A percentile compares a stretch with the other conserved stretches of the same genome.
These are phyloP conservation scores for Leishmania major DNA, from an alignment of 208 protist species.

Conservation along the genomic window DNA sequence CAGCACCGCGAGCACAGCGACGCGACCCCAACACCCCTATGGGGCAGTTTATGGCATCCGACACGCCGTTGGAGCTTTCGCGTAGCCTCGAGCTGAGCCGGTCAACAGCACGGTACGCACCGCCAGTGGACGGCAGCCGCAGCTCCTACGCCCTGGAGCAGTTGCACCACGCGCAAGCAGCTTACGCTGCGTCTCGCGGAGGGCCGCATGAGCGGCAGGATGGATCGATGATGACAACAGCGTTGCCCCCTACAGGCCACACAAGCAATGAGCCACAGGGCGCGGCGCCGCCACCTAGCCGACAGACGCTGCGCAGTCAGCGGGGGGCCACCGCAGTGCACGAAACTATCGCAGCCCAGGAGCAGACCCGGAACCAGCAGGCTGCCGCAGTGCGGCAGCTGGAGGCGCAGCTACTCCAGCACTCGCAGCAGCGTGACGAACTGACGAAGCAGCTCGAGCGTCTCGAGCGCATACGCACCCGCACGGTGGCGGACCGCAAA, in stretches of 20 bases:
- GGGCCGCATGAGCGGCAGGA: conserved; percentile 6
- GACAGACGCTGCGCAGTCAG: conserved; percentile 12
- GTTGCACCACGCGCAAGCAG: conserved; percentile 11
- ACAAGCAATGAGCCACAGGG: not conserved
- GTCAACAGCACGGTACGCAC: not conserved
- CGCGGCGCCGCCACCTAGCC: not conserved
- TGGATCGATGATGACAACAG: not conserved
- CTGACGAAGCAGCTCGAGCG: conserved; percentile 54
- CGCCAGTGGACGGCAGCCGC: not conserved
- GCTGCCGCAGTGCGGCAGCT: conserved; percentile 39
- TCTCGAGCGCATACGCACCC: conserved; percentile 54
- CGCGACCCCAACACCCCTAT: conserved; percentile 11
- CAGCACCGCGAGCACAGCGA: not conserved
- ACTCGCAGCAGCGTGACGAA: conserved; percentile 63
- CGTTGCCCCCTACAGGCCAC: not conserved
- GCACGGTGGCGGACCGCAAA: conserved; percentile 51
- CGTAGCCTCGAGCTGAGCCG: not conserved
- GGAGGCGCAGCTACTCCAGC: conserved; percentile 53
- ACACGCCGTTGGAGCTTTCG: not conserved
- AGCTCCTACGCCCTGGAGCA: conserved; percentile 14
- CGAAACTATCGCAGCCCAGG: conserved; percentile 31
- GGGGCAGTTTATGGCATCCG: not conserved
- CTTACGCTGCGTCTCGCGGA: not conserved
- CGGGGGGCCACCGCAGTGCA: conserved; percentile 14
- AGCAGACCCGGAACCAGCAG: conserved; percentile 24